These are phyloP conservation scores for Paecilomyces niveus DNA, from an alignment of 2,329 filamentous ascomycete species.

Conservation along the genomic window DNA sequence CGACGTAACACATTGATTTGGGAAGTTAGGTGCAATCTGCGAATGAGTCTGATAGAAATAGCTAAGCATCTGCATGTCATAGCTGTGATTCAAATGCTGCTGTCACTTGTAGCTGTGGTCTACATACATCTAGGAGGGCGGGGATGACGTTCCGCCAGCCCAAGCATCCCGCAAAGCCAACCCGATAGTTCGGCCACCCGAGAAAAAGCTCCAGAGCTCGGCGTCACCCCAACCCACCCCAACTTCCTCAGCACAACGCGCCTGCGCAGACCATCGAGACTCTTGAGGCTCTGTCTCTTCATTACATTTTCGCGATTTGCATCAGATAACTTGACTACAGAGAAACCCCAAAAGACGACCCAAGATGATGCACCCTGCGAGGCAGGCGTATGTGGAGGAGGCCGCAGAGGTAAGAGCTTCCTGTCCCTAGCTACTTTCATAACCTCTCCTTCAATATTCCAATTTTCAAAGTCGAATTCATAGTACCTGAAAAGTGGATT, in stretches of 20 bases:
- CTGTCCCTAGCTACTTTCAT: conserved; percentile 8
- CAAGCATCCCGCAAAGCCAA: background rate
- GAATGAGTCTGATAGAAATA: too few relatives aligned
- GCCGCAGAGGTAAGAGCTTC: conserved; percentile 50
- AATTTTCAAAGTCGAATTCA: conserved; percentile 8
- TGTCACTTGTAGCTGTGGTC: too few relatives aligned
- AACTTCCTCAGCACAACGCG: background rate
- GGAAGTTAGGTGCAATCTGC: too few relatives aligned
- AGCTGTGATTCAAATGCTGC: too few relatives aligned
- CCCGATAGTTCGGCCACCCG: background rate
- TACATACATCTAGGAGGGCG: background rate
- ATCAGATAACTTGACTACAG: background rate
- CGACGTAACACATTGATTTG: too few relatives aligned
- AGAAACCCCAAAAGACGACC: background rate
- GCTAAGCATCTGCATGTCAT: too few relatives aligned
- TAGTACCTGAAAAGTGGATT: background rate
- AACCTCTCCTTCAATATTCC: conserved; percentile 1
- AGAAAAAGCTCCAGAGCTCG: background rate
- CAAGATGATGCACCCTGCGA: conserved; percentile 70
- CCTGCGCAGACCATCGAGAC: background rate
- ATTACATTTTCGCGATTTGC: background rate
- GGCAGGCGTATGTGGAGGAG: conserved; percentile 92
- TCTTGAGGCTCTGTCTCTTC: background rate
- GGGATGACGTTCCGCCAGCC: background rate
- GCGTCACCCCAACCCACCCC: background rate